Evolutionary conservation across 2,329 filamentous ascomycete species (phyloP).

Genomic region (Colletotrichum orbiculare): DNA sequence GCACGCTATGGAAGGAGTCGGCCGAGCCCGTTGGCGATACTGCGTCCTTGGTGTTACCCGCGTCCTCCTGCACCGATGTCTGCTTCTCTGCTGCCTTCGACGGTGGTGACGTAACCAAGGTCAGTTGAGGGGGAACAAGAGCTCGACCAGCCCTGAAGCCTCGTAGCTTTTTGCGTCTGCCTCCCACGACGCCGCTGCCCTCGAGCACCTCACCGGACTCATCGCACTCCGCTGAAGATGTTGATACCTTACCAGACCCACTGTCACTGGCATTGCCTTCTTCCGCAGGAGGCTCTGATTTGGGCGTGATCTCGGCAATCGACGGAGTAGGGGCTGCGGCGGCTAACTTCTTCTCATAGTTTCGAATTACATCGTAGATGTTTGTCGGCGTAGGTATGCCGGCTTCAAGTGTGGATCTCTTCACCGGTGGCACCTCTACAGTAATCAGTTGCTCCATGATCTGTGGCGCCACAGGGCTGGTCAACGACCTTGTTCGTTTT

Average conservation of each 20-base stretch:
- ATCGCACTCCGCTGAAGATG: conserved; percentile 30
- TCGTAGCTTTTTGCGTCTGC: conserved; percentile 45
- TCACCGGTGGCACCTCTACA: conserved; percentile 6
- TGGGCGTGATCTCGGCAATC: neutral
- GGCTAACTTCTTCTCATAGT: conserved; percentile 36
- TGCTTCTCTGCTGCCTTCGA: conserved; percentile 42
- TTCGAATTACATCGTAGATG: conserved; percentile 35
- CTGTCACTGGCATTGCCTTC: neutral
- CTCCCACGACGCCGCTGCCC: conserved; percentile 43
- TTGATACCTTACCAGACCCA: conserved; percentile 8
- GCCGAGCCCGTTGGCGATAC: conserved; percentile 58
- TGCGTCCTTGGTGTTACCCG: conserved; percentile 41
- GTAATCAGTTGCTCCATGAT: conserved; percentile 28
- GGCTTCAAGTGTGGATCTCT: conserved; percentile 5
- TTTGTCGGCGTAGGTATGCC: conserved; percentile 31
- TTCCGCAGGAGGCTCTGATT: neutral
- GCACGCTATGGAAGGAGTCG: conserved; percentile 66
- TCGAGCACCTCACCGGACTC: conserved; percentile 43
- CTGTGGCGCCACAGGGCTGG: conserved; percentile 6
- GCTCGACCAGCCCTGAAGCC: conserved; percentile 45
- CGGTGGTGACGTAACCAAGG: conserved; percentile 52
- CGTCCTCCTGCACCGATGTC: conserved; percentile 24
- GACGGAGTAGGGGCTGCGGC: conserved; percentile 6
- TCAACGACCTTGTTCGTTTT: neutral
- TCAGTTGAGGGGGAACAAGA: conserved; percentile 44